A percentile compares a stretch with the other conserved stretches of the same genome.
phyloP scores from a whole-genome alignment of 2,329 filamentous ascomycete genomes.

The Pseudogymnoascus sp. region DNA sequence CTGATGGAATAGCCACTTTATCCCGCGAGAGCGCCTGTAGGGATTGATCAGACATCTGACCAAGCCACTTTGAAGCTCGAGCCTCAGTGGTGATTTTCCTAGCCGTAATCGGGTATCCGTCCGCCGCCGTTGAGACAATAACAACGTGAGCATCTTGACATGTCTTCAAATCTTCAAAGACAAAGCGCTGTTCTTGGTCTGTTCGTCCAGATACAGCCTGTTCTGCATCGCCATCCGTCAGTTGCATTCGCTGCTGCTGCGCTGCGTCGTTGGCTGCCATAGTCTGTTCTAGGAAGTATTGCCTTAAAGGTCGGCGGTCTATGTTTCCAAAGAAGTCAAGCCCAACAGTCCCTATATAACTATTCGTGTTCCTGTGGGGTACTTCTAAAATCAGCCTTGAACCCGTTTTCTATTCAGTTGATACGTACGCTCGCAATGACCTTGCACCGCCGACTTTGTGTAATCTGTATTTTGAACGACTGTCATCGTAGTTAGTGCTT shows the following conservation, averaged over 20 bases:
- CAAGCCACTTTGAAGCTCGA: neutral
- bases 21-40: neutral
- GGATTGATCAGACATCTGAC: neutral
- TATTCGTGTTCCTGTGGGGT: neutral
- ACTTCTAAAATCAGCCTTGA: neutral
- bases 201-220: neutral
- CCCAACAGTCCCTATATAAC: neutral
- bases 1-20: neutral
- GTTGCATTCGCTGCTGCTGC: neutral
- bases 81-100: neutral
- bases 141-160: neutral
- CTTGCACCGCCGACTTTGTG: neutral
- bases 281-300: neutral
- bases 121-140: neutral
- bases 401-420: neutral
- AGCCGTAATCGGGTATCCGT: neutral
- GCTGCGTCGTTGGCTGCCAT: neutral
- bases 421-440: neutral
- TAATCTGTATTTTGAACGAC: neutral
- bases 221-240: neutral
- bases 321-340: neutral
- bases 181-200: neutral
- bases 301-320: neutral
- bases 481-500: neutral
- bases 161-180: neutral